Evolutionary conservation across 495 filamentous ascomycete genomes (phyloP).

Genomic region (Penicillium desertorum): DNA sequence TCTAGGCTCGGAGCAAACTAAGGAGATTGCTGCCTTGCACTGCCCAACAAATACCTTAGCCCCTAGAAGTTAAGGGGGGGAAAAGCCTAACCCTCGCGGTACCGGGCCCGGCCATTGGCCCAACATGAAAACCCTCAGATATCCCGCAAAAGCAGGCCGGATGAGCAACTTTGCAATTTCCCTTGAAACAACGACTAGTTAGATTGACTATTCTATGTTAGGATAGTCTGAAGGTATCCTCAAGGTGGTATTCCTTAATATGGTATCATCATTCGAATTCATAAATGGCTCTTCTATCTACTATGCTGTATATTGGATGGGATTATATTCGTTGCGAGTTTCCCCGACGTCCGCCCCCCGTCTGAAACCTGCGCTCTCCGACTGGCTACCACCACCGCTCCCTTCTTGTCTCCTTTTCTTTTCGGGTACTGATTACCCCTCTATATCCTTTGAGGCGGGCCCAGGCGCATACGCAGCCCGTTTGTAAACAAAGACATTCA

Average conservation of each 20-base stretch:
- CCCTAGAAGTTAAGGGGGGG: neutral
- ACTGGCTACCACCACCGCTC: conserved; percentile 6
- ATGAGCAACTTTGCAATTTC: conserved; percentile 12
- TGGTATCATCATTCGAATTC: conserved; percentile 18
- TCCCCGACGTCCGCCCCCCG: conserved; percentile 19
- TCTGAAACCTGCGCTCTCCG: conserved; percentile 1
- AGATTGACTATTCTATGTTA: neutral
- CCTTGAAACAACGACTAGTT: conserved; percentile 5
- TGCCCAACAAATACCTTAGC: neutral
- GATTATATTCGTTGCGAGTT: conserved; percentile 18
- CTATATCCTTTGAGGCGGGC: conserved; percentile 22
- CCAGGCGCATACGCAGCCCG: conserved; percentile 6
- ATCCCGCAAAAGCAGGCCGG: conserved; percentile 9
- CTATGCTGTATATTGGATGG: neutral
- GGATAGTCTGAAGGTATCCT: conserved; percentile 1
- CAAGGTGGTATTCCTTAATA: no score
- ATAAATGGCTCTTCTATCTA: conserved; percentile 15
- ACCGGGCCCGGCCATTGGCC: neutral
- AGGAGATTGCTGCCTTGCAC: neutral
- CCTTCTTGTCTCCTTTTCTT: neutral
- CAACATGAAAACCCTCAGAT: conserved; percentile 1
- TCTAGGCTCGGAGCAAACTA: neutral
- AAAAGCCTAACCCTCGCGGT: neutral
- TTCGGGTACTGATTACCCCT: conserved; percentile 15
- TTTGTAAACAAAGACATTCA: conserved; percentile 29